A percentile compares a stretch with the other conserved stretches of the same genome.
Evolutionary conservation across 129 eudicot genomes (phyloP).

Genomic region (Flaveria brownii): DNA sequence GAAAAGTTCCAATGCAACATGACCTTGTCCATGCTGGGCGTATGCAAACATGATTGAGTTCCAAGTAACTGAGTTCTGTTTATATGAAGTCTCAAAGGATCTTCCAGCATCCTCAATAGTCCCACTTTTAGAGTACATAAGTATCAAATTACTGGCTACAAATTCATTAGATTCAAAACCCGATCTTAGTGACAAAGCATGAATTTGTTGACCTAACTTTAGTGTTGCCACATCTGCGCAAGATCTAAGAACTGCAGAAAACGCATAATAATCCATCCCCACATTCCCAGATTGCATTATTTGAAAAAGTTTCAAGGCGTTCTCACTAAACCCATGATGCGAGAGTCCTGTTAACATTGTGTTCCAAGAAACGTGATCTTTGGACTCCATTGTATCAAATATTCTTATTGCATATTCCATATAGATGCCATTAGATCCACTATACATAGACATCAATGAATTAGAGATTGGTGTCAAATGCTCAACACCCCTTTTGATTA

Average conservation of each 20-base stretch:
- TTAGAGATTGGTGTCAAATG: constrained; percentile 58
- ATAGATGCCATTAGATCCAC: constrained; percentile 34
- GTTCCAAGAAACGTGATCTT: constrained; percentile 82
- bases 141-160: constrained; percentile 74
- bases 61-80: constrained; percentile 73
- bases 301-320: constrained; percentile 56
- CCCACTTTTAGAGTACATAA: constrained; percentile 92
- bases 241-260: constrained; percentile 73
- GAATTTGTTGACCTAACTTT: constrained; percentile 79
- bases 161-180: constrained; percentile 68
- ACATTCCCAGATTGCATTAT: constrained; percentile 46
- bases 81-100: constrained; percentile 60
- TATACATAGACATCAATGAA: constrained; percentile 72
- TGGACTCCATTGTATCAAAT: constrained; percentile 49
- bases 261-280: constrained; percentile 74
- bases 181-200: constrained; percentile 51
- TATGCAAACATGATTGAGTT: constrained; percentile 84
- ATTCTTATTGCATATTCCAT: constrained; percentile 56
- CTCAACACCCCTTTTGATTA: constrained; percentile 66
- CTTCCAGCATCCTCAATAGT: constrained; percentile 67
- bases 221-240: constrained; percentile 83
- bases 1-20: constrained; percentile 67
- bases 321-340: constrained; percentile 70
- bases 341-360: constrained; percentile 79
- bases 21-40: constrained; percentile 85